Evolutionary conservation across 2,329 filamentous ascomycete species (phyloP).

Genomic region (Neurospora sp.): DNA sequence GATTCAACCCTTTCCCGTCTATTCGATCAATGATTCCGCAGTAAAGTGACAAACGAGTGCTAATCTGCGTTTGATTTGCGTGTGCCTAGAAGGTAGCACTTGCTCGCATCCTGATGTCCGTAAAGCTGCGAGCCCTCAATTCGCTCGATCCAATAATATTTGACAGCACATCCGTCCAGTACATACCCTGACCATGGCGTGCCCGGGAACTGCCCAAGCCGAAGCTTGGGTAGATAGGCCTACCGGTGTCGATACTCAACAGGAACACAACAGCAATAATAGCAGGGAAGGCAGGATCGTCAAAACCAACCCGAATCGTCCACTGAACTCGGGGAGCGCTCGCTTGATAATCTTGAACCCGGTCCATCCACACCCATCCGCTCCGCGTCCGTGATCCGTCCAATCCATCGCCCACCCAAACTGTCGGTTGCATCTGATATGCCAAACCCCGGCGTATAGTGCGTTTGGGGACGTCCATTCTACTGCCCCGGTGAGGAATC

Average conservation of each 20-base stretch:
- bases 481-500: neutral
- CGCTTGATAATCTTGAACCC: neutral
- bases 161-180: neutral
- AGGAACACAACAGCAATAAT: neutral
- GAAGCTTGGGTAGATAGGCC: neutral
- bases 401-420: neutral
- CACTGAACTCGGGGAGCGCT: neutral
- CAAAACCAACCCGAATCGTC: neutral
- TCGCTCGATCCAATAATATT: neutral
- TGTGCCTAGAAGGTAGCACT: neutral
- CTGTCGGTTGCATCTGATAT: neutral
- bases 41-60: neutral
- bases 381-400: neutral
- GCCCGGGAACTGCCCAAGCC: conserved; percentile 2
- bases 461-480: neutral
- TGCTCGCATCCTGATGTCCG: neutral
- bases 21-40: neutral
- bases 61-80: neutral
- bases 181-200: conserved; percentile 1
- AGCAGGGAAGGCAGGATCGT: neutral
- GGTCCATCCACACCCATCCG: neutral
- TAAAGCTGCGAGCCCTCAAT: neutral
- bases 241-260: neutral
- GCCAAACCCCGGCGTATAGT: neutral
- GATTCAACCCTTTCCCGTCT: neutral